Conservation (phyloP, 306 rosid genomes). For the Glycine tomentella region DNA sequence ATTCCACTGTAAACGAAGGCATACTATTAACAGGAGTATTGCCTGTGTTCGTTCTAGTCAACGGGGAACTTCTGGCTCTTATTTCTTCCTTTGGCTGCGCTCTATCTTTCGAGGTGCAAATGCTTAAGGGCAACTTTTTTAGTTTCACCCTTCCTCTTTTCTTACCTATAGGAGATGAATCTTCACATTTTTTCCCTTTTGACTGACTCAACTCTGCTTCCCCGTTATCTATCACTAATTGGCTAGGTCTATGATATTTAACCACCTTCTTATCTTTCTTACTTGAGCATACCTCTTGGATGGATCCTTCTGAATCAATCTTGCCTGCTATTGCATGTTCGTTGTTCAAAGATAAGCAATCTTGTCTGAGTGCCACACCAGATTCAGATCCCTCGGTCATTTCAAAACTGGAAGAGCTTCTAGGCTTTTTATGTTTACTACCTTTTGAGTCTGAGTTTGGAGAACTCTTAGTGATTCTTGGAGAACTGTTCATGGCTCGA, state of each 20-base stretch:
- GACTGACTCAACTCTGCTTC: conserved; percentile 78
- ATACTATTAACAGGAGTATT: conserved; percentile 55
- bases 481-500: conserved; percentile 91
- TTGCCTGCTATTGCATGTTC: conserved; percentile 59
- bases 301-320: conserved; percentile 60
- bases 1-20: conserved; percentile 67
- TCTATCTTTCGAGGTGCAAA: conserved; percentile 75
- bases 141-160: conserved; percentile 93
- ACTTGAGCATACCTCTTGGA: conserved; percentile 63
- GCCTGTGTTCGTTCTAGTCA: conserved; percentile 60
- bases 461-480: conserved; percentile 78
- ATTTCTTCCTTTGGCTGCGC: conserved; percentile 69
- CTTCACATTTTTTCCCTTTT: conserved; percentile 64
- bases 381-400: conserved; percentile 61
- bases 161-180: conserved; percentile 62
- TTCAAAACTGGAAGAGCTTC: conserved; percentile 64
- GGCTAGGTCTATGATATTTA: conserved; percentile 59
- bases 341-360: conserved; percentile 60
- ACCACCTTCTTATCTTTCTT: conserved; percentile 63
- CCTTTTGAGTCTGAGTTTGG: conserved; percentile 71
- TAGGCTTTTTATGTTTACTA: conserved; percentile 72
- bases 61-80: conserved; percentile 55
- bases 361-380: conserved; percentile 54
- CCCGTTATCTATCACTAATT: conserved; percentile 56
- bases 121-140: conserved; percentile 84